Evolutionary conservation across 441 rosid species (phyloP).

Genomic region (Aquilaria agallochum): DNA sequence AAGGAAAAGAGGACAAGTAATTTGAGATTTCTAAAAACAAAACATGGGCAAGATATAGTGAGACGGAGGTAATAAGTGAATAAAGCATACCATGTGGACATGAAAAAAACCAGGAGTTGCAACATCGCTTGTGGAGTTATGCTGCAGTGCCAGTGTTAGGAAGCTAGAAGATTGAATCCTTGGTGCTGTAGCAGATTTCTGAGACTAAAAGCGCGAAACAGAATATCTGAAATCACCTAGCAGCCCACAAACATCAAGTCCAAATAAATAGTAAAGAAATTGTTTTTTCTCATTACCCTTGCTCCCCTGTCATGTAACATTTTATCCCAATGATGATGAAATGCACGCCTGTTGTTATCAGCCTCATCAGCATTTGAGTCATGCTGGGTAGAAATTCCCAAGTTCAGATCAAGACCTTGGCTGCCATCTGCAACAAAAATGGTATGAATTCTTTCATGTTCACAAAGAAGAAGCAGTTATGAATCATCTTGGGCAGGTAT

Average conservation of each 20-base stretch:
- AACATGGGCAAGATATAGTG: too few relatives aligned
- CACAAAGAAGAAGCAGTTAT: not conserved
- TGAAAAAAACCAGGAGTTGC: constrained; percentile 33
- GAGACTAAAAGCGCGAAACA: constrained; percentile 20
- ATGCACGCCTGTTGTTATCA: constrained; percentile 15
- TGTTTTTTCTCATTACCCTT: constrained; percentile 22
- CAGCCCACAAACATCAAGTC: not conserved
- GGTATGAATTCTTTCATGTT: not conserved
- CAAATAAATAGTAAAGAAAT: not conserved
- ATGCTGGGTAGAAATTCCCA: constrained; percentile 52
- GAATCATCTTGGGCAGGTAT: not conserved
- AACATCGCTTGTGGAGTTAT: constrained; percentile 24
- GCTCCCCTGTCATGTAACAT: constrained; percentile 19
- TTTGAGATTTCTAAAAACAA: too few relatives aligned
- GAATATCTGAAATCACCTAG: not conserved
- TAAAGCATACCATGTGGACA: constrained; percentile 25
- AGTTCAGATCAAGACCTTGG: constrained; percentile 48
- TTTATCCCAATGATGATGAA: constrained; percentile 21
- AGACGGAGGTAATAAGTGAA: too few relatives aligned
- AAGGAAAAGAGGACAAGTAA: too few relatives aligned
- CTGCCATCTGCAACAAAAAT: constrained; percentile 20
- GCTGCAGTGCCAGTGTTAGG: constrained; percentile 25
- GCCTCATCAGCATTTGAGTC: constrained; percentile 20
- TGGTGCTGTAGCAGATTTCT: constrained; percentile 20
- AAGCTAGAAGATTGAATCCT: constrained; percentile 17